phyloP scores from a whole-genome alignment of 1,284 basidiomycete species.

The Cutaneotrichosporon spelunceum region DNA sequence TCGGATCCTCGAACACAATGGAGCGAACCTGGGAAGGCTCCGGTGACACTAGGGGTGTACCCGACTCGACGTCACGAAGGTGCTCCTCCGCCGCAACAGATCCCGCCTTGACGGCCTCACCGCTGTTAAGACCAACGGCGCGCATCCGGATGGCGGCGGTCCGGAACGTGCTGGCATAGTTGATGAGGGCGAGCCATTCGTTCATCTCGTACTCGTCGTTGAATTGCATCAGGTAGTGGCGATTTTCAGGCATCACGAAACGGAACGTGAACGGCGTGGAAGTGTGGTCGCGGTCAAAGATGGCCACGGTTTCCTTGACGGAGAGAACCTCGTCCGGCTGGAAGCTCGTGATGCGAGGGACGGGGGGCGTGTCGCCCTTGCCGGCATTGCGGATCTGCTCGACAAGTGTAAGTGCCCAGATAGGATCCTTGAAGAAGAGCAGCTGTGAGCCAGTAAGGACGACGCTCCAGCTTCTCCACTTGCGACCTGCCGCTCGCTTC shows the following conservation, averaged over 20 bases:
- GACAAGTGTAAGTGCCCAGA: conserved; percentile 63
- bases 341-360: conserved; percentile 61
- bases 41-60: not conserved
- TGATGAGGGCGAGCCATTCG: conserved; percentile 88
- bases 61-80: conserved; percentile 35
- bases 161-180: conserved; percentile 91
- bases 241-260: conserved; percentile 65
- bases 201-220: conserved; percentile 72
- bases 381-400: conserved; percentile 54
- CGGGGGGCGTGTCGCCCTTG: conserved; percentile 26
- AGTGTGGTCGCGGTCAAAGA: conserved; percentile 71
- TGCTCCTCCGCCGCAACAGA: conserved; percentile 79
- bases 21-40: conserved; percentile 4
- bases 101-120: conserved; percentile 71
- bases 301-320: conserved; percentile 71
- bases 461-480: conserved; percentile 85
- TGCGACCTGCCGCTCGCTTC: conserved; percentile 69
- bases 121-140: conserved; percentile 63
- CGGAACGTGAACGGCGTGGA: conserved; percentile 77
- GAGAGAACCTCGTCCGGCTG: conserved; percentile 85
- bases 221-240: conserved; percentile 78
- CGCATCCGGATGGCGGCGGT: conserved; percentile 81
- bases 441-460: conserved; percentile 86
- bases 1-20: conserved; percentile 9
- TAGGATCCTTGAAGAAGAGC: conserved; percentile 82